Evolutionary conservation across 345 rosid genomes (phyloP), one percentile per base, ranked within the genome.

Genomic region (Microthlaspi erraticum): DNA sequence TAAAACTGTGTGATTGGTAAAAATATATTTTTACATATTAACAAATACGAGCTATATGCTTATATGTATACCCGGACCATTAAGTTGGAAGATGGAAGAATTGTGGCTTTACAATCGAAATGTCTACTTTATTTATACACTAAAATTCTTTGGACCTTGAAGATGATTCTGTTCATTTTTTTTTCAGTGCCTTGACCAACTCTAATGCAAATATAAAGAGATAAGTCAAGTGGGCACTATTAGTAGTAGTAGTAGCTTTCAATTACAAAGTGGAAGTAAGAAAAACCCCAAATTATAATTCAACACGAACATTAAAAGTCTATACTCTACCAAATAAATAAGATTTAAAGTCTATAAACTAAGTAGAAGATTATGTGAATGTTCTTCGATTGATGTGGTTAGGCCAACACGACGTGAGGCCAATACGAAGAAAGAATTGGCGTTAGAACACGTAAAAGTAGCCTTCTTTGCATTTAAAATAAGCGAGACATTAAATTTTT

Each of bases 401-500:
- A 81, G 79, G 76, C 72, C 71, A 60, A 66, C 79, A 80, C 66
- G 68, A 64, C 80, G 64, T 41, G 66, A 61, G 54, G 39, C 56
- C 69, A 52, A 66, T 57, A 43, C 52, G 74, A 65, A 66, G 29
- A 70, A 74, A 75, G 82, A 78, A 80, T 64, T 68, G 59, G 81
- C 71, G 87, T 88, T 78, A 77, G 81, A 73, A 73, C 71, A 79
- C 62, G 78, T 70, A 70, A 77, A 83, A 84, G 74, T 56, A 71
- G 46, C 75, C 75, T 69, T 60, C 57, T 55, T 68, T 49, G 53
- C 74, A 74, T 60, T 72, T 66, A 75, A 80, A 36, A 55, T 64
- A 72, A 55, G 29, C 4, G 29, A 26, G 29, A 64, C 38, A 72
- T 16, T 48, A 1, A 6, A 45, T 11, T 18, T 31, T 64, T 52